Evolutionary conservation across 192 early-diverging fungal genomes (phyloP), one percentile per base, ranked within the genome.

Genomic region (Backusella liffmaniae): DNA sequence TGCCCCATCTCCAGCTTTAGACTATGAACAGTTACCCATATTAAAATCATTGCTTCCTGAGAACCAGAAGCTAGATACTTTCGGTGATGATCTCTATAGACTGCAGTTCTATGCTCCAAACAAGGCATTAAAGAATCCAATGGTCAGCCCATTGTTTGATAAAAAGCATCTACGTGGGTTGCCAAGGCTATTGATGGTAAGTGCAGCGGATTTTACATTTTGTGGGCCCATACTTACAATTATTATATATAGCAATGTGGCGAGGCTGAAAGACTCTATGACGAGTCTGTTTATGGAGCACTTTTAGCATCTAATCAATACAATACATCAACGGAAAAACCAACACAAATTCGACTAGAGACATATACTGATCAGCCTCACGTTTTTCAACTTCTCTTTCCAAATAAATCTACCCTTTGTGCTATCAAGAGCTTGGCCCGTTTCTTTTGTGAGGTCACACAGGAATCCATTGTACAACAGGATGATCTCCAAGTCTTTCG

Each of bases 281-380:
- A 89, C 56, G 88, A 89, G 62, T 41, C 77, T 23, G 76, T 89
- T 73, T 85, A 84, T 29, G 80, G 83, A 62, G 78, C 80, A 16
- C 65, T 77, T 56, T 82, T 82, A 74, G 83, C 80, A 62, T 70
- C 80, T 5, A 34, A 77, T 37, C 29, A 37, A 41, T 70, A 34
- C 34, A 18, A 46, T 16, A 44, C 4, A 16, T 26, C 76, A 36
- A 32, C 34, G 7, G 9, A 21, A 23, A 21, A n/a, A 1, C 18
- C 46, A 7, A 84, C 80, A 23, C 53, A 75, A 12, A 70, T 86
- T n/a, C 81, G 74, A 7, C 46, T 89, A 16, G 82, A 82, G 26
- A 13, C 87, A 46, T 89, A 85, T 56, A 79, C 82, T 37, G 88
- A 87, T 67, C 84, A 85, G 76, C 86, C 86, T n/a, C 88, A 89